A percentile compares a stretch with the other conserved stretches of the same genome.
Conservation (phyloP, 495 filamentous ascomycete genomes). For the Daldinia childiae region DNA sequence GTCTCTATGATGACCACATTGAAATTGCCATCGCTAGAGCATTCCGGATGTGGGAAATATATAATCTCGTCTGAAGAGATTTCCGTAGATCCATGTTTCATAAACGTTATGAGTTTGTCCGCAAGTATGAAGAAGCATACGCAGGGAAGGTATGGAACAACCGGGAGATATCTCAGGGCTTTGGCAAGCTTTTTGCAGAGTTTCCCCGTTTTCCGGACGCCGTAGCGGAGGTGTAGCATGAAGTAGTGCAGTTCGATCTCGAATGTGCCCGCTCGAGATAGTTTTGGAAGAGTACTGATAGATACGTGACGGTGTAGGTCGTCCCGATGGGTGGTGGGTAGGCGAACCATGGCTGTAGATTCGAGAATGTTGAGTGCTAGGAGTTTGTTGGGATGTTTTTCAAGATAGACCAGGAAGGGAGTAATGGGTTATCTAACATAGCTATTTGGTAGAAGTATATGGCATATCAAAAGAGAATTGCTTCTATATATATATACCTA, state of each 20-base stretch:
- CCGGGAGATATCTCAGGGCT: background rate
- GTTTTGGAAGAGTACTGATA: background rate
- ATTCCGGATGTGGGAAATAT: background rate
- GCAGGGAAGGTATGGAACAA: background rate
- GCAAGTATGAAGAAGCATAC: background rate
- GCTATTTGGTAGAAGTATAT: background rate
- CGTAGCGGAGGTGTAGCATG: background rate
- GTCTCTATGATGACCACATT: background rate
- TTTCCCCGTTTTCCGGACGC: background rate
- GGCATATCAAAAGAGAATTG: background rate
- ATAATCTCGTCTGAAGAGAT: background rate
- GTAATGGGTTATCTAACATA: background rate
- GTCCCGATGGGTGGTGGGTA: background rate
- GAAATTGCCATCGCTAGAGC: background rate
- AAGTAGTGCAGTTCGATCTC: background rate
- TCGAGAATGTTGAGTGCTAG: background rate
- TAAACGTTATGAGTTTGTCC: background rate
- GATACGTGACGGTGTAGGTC: background rate
- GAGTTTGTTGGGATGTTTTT: background rate
- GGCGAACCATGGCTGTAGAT: background rate
- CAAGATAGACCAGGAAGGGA: background rate
- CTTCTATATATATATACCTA: background rate
- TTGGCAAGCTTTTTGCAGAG: background rate
- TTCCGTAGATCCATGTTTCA: background rate
- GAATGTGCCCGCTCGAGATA: background rate